Conservation (phyloP, 2,329 filamentous ascomycete genomes). For the Fusarium stilboides region DNA sequence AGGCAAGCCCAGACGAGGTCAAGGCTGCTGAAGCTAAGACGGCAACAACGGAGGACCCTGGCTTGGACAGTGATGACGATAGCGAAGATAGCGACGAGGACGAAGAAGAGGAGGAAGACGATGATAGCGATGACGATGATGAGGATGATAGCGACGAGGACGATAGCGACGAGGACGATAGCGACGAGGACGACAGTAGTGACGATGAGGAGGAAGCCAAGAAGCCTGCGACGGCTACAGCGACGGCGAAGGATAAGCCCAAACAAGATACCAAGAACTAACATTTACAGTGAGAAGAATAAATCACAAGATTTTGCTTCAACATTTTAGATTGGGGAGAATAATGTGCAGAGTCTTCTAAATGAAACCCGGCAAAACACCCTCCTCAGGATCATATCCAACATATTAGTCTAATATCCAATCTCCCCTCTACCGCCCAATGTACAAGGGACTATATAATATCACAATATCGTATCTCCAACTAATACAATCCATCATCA, state of each 20-base stretch:
- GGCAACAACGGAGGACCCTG: conserved; percentile 58
- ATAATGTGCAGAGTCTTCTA: conserved; percentile 32
- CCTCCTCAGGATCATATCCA: conserved; percentile 39
- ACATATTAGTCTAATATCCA: conserved; percentile 32
- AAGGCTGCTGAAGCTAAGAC: conserved; percentile 56
- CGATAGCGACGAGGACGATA: conserved; percentile 42
- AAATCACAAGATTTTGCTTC: conserved; percentile 19
- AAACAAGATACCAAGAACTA: conserved; percentile 35
- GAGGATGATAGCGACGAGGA: conserved; percentile 19
- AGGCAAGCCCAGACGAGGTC: conserved; percentile 57
- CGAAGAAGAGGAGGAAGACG: conserved; percentile 41
- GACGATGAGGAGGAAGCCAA: conserved; percentile 34
- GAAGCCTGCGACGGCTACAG: conserved; percentile 13
- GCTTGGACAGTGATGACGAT: conserved; percentile 50
- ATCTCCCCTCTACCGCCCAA: conserved; percentile 24
- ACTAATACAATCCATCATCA: conserved; percentile 70
- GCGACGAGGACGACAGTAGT: conserved; percentile 42
- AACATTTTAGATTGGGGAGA: conserved; percentile 12
- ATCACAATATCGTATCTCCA: conserved; percentile 1
- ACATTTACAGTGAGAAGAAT: conserved; percentile 24
- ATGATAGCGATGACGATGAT: conserved; percentile 30
- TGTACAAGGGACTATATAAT: conserved; percentile 37
- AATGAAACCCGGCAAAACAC: conserved; percentile 34
- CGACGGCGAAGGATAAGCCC: conserved; percentile 24
- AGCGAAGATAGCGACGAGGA: conserved; percentile 42